Evolutionary conservation across 2,329 filamentous ascomycete species (phyloP).

Genomic region (Claviceps sp.): DNA sequence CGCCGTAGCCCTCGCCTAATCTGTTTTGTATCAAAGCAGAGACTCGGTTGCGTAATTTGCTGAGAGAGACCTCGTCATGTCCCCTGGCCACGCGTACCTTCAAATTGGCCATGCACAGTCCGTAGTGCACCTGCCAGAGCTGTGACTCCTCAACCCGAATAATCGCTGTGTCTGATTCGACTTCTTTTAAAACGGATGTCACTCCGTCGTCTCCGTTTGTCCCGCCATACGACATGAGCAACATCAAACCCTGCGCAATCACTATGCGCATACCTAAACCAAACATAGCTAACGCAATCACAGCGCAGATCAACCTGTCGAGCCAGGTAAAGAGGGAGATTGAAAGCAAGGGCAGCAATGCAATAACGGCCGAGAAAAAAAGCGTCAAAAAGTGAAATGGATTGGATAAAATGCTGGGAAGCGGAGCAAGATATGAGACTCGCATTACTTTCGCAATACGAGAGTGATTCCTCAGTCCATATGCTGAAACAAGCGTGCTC

Average conservation of each 20-base stretch:
- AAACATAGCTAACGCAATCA: constrained; percentile 82
- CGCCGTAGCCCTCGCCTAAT: constrained; percentile 77
- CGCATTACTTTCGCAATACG: constrained; percentile 87
- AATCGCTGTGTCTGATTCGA: constrained; percentile 67
- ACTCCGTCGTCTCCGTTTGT: constrained; percentile 35
- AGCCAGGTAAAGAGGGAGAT: constrained; percentile 72
- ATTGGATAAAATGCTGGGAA: constrained; percentile 82
- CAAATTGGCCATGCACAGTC: constrained; percentile 88
- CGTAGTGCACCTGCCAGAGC: constrained; percentile 98
- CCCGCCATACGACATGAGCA: constrained; percentile 74
- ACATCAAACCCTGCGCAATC: constrained; percentile 78
- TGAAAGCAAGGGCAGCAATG: constrained; percentile 70
- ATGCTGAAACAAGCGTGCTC: constrained; percentile 74
- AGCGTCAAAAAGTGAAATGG: constrained; percentile 91
- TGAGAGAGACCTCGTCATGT: constrained; percentile 55
- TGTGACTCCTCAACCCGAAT: constrained; percentile 74
- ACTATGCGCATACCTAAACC: constrained; percentile 72
- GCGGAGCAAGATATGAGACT: constrained; percentile 65
- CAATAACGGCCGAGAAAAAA: constrained; percentile 67
- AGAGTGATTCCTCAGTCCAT: constrained; percentile 78
- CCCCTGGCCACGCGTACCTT: constrained; percentile 59
- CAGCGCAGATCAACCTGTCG: constrained; percentile 67
- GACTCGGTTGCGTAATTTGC: constrained; percentile 62
- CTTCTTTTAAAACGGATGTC: constrained; percentile 66
- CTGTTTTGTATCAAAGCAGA: constrained; percentile 70